phyloP scores from a whole-genome alignment of 139 green algal genomes.

The Dunaliella primolecta region DNA sequence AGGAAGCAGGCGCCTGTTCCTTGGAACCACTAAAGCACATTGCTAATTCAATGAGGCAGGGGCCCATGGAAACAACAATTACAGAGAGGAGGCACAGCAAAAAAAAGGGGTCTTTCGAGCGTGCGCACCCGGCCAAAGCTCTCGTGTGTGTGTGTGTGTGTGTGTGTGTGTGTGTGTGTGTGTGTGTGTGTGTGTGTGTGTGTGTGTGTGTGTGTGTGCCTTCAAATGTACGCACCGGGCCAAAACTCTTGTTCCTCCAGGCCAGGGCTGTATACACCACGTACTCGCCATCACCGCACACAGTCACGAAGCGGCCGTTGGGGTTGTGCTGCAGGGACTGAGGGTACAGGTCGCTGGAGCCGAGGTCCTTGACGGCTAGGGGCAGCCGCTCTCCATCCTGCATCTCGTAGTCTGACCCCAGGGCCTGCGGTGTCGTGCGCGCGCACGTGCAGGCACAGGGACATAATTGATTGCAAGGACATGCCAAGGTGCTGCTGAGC shows the following conservation, averaged over 20 bases:
- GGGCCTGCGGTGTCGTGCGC: slow-evolving; percentile 55
- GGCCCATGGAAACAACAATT: no score
- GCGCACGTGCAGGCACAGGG: slow-evolving; percentile 50
- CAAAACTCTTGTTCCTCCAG: slow-evolving; percentile 98
- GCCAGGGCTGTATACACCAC: slow-evolving; percentile 98
- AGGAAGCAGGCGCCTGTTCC: no score
- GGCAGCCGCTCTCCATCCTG: slow-evolving; percentile 94
- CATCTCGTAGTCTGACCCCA: slow-evolving; percentile 68
- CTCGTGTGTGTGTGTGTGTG: slow-evolving; percentile 6
- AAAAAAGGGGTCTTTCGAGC: no score
- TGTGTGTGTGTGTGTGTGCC: slow-evolving; percentile 24
- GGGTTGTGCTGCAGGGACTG: slow-evolving; percentile 85
- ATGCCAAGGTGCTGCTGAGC: no score
- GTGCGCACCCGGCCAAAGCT: no score
- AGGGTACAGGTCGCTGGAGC: slow-evolving; percentile 92
- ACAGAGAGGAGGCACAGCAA: no score
- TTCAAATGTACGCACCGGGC: slow-evolving; percentile 29
- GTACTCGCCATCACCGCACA: slow-evolving; percentile 97
- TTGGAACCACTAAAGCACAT: no score
- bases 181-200: background rate
- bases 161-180: slow-evolving; percentile 27
- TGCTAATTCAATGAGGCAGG: no score
- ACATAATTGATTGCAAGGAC: no score
- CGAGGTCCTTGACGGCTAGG: slow-evolving; percentile 95
- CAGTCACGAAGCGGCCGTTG: slow-evolving; percentile 96